Evolutionary conservation across 129 eudicot species (phyloP).

Genomic region (Pseudognaphalium luteoalbum): DNA sequence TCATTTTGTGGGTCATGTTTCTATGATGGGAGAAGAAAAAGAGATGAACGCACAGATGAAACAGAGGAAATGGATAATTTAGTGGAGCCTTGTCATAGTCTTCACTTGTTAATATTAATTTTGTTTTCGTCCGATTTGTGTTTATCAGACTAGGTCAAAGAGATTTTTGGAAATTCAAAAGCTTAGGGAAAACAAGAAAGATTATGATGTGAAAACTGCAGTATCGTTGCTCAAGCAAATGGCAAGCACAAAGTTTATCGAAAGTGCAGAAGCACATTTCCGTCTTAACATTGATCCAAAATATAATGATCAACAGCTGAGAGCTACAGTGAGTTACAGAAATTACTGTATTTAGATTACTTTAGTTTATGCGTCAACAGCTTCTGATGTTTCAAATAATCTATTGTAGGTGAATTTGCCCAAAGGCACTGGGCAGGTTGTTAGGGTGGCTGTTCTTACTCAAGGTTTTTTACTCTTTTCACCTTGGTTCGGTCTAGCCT

Average conservation of each 20-base stretch:
- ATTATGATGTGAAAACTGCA: conserved; percentile 77
- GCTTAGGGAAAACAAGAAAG: conserved; percentile 83
- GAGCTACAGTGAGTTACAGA: conserved; percentile 76
- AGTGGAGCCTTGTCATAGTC: neutral
- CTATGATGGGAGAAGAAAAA: too few relatives aligned
- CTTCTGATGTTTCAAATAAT: conserved; percentile 5
- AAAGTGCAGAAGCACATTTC: conserved; percentile 93
- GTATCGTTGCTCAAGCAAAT: conserved; percentile 74
- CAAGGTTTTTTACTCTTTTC: conserved; percentile 53
- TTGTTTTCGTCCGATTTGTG: conserved; percentile 4
- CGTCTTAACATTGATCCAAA: conserved; percentile 98
- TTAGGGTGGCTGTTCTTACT: conserved; percentile 92
- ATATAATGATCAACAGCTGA: conserved; percentile 92
- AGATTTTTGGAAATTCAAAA: conserved; percentile 93
- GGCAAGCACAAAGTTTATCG: conserved; percentile 75
- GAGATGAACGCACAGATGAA: too few relatives aligned
- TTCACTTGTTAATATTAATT: neutral
- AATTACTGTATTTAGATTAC: neutral
- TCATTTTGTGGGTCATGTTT: conserved; percentile 1
- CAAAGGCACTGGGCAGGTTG: conserved; percentile 86
- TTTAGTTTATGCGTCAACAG: neutral
- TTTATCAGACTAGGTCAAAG: conserved; percentile 73
- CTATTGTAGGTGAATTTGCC: conserved; percentile 76
- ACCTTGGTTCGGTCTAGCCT: too few relatives aligned
- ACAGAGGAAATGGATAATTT: too few relatives aligned